Evolutionary conservation across 257 asterid species (phyloP).

Genomic region (Solanum sejunctum): DNA sequence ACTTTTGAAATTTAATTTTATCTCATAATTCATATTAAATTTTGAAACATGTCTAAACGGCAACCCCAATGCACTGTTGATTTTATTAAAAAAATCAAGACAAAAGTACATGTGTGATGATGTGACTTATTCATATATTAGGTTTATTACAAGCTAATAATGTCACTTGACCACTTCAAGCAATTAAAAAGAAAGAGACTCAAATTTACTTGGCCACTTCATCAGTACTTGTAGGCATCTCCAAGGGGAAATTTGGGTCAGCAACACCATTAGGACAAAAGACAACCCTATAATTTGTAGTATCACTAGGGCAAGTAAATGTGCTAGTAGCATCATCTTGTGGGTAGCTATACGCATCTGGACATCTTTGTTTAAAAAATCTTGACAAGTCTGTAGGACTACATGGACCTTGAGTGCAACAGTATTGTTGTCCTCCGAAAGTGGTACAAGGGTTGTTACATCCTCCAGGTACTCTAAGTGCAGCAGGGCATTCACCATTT

Average conservation of each 20-base stretch:
- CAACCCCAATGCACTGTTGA: background rate
- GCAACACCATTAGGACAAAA: slow-evolving; percentile 29
- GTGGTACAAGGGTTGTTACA: slow-evolving; percentile 80
- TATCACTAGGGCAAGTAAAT: slow-evolving; percentile 28
- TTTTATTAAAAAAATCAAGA: background rate
- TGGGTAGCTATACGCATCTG: slow-evolving; percentile 41
- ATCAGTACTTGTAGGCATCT: background rate
- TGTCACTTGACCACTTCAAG: background rate
- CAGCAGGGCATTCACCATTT: slow-evolving; percentile 39
- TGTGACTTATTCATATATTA: background rate
- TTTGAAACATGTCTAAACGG: too few species aligned
- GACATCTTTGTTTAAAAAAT: slow-evolving; percentile 57
- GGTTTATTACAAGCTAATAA: background rate
- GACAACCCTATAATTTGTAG: slow-evolving; percentile 29
- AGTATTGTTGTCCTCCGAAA: slow-evolving; percentile 38
- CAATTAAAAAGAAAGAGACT: background rate
- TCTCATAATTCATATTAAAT: background rate
- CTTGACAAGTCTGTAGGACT: slow-evolving; percentile 37
- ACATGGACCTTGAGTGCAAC: slow-evolving; percentile 57
- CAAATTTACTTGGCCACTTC: background rate
- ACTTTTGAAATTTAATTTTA: background rate
- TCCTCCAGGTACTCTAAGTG: slow-evolving; percentile 47
- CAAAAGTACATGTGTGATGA: background rate
- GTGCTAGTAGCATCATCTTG: slow-evolving; percentile 47
- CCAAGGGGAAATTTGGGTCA: background rate